Evolutionary conservation across 2,329 filamentous ascomycete species (phyloP), one percentile per base, ranked within the genome.

Genomic region (Botrytis aclada): DNA sequence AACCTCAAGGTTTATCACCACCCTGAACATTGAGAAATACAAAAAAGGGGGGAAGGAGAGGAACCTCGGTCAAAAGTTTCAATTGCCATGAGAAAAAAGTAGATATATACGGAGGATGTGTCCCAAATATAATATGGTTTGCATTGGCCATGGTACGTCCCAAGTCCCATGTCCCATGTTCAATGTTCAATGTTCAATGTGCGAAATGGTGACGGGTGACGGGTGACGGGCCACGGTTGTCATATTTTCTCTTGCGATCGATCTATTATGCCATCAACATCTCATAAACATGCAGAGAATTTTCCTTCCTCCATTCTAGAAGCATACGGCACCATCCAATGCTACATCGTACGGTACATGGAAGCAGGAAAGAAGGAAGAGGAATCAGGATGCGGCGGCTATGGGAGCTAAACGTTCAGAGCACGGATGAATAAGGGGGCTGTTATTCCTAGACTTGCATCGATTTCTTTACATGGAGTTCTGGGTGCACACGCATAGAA

Each of bases 281-380:
- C 39, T 45, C 0, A 22, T 5, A 0, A n/a, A 39, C 45, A 67
- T 54, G 45, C 64, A 54, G 16, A 29, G 47, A 54, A 56, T 41
- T 39, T 54, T 14, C 47, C 22, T 12, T 20, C 47, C 22, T 12
- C 14, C 47, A 29, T 67, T 67, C 64, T 67, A 67, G 64, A 67
- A 67, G 64, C 47, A 54, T 32, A 29, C 18, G 20, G 5, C 9
- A 16, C 25, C 5, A 6, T 32, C 39, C 25, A 54, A 66, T 29
- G 3, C 45, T 25, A 56, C 64, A 14, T 56, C 51, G 51, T 56
- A 29, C 51, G 14, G 51, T 1, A 56, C n/a, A 12, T 56, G 39
- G 64, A 56, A 56, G 47, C 47, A 67, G 64, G 0, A 67, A 7
- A 41, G 64, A 67, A 67, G 64, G 34, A 41, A 32, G 64, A 54